Evolutionary conservation across 2,329 filamentous ascomycete genomes (phyloP), one percentile per base, ranked within the genome.

Genomic region (Colletotrichum phormii): DNA sequence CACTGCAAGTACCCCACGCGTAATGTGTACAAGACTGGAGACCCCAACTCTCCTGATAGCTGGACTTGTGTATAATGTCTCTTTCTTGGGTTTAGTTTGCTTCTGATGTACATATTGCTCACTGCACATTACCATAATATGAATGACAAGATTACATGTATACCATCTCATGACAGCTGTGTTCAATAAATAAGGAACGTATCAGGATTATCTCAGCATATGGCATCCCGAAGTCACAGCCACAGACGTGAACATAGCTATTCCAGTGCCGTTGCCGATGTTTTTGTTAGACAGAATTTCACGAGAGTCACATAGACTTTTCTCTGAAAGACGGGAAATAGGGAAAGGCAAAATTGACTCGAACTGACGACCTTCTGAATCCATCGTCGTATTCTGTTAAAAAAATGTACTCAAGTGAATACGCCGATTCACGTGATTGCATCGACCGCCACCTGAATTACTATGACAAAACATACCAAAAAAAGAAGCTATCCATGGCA

Each of bases 1-100:
- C 82, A 83, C 71, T 84, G 81, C 75, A 78, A 77, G 66, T 82
- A 80, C 55, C 81, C 81, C 2, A 72, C 77, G 8, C 77, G 80
- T 22, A 83, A 81, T 63, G 77, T 77, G 1, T 82, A 81, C 71
- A 60, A 76, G 11, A 63, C 57, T 0, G 75, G 75, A 13, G 62
- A 76, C 37, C 55, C 75, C 15, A 71, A 72, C 26, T 53, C 60
- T 6, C 55, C 64, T n/a, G 71, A 75, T 8, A 76, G 75, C 69
- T 77, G 76, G 76, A 64, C 26, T 6, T 74, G 72, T 35, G 69
- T 74, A 9, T 70, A 49, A 49, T 11, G 42, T 49, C 7, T n/a
- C 18, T 9, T 49, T n/a, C 18, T 49, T 18, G 37, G 18, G 7
- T 22, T 49, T 49, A 4, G 18, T 49, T 8, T 49, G 42, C 42